Evolutionary conservation across 108 stramenopile species (phyloP).

Genomic region (Cylindrotheca closterium): DNA sequence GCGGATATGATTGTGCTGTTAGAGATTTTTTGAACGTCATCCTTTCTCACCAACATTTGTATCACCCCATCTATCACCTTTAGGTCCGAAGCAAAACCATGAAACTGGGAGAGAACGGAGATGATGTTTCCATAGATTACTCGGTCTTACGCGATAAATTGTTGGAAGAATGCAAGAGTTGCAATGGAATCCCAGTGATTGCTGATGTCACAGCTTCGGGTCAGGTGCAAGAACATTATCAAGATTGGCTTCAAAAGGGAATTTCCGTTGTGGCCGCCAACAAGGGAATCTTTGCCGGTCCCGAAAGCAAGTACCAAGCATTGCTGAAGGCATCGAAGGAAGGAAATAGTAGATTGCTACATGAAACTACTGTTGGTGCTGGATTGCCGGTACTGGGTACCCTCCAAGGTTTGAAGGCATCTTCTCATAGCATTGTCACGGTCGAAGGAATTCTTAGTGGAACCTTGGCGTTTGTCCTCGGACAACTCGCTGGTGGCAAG

Average conservation of each 20-base stretch:
- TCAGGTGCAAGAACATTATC: conserved; percentile 27
- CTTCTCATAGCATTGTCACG: conserved; percentile 38
- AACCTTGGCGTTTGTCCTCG: conserved; percentile 54
- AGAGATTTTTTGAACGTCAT: background rate
- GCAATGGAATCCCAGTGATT: conserved; percentile 33
- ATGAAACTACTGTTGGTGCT: conserved; percentile 58
- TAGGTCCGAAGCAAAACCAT: conserved; percentile 32
- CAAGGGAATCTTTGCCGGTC: conserved; percentile 46
- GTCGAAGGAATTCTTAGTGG: conserved; percentile 53
- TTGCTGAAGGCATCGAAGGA: conserved; percentile 15
- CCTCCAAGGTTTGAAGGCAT: conserved; percentile 37
- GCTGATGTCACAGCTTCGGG: conserved; percentile 43
- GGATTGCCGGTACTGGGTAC: conserved; percentile 53
- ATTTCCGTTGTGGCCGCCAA: conserved; percentile 44
- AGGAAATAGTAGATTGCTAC: conserved; percentile 21
- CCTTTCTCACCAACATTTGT: background rate
- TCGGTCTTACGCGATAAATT: conserved; percentile 19
- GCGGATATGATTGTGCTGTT: too few relatives aligned
- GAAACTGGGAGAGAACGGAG: conserved; percentile 20
- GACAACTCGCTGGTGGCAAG: conserved; percentile 45
- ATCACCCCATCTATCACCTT: background rate
- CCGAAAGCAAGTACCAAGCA: conserved; percentile 32
- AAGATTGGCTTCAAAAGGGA: conserved; percentile 28
- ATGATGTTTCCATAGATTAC: conserved; percentile 33
- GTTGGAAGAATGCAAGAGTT: conserved; percentile 8